phyloP scores from a whole-genome alignment of 2,329 filamentous ascomycete species.

The Phyllosticta capitalensis region DNA sequence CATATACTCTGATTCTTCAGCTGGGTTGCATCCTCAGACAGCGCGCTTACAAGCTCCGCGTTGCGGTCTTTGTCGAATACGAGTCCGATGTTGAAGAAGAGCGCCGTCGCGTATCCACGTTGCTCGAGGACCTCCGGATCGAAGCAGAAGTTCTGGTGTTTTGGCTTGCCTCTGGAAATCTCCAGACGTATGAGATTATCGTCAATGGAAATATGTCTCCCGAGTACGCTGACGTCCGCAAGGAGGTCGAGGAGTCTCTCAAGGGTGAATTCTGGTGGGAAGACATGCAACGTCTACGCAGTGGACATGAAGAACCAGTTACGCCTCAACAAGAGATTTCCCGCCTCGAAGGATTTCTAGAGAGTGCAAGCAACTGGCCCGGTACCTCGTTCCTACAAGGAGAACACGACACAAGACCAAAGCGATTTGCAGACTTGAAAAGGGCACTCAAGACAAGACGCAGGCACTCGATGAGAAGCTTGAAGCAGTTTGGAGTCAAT shows the following conservation, averaged over 20 bases:
- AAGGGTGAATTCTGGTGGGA: slow-evolving; percentile 75
- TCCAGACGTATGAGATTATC: slow-evolving; percentile 66
- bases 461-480: slow-evolving; percentile 37
- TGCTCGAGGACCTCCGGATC: slow-evolving; percentile 74
- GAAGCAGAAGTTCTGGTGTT: slow-evolving; percentile 71
- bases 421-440: slow-evolving; percentile 49
- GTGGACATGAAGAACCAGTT: slow-evolving; percentile 15
- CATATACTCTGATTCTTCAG: slow-evolving; percentile 78
- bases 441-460: slow-evolving; percentile 54
- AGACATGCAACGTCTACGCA: slow-evolving; percentile 49
- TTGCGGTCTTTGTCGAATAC: slow-evolving; percentile 84
- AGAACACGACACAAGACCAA: slow-evolving; percentile 31
- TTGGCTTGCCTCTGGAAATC: slow-evolving; percentile 64
- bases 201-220: slow-evolving; percentile 55
- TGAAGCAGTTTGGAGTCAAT: slow-evolving; percentile 49
- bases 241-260: slow-evolving; percentile 56
- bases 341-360: slow-evolving; percentile 36
- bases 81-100: slow-evolving; percentile 77
- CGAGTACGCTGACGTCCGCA: slow-evolving; percentile 45
- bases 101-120: slow-evolving; percentile 56
- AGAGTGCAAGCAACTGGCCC: slow-evolving; percentile 41
- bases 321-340: slow-evolving; percentile 36
- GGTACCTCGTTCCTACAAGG: slow-evolving; percentile 40
- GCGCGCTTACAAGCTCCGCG: slow-evolving; percentile 59
- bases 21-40: slow-evolving; percentile 82